A percentile compares a stretch with the other conserved stretches of the same genome.
These are phyloP conservation scores for Oryza meridionalis DNA, from an alignment of 176 grass and related monocot species.

Conservation along the genomic window DNA sequence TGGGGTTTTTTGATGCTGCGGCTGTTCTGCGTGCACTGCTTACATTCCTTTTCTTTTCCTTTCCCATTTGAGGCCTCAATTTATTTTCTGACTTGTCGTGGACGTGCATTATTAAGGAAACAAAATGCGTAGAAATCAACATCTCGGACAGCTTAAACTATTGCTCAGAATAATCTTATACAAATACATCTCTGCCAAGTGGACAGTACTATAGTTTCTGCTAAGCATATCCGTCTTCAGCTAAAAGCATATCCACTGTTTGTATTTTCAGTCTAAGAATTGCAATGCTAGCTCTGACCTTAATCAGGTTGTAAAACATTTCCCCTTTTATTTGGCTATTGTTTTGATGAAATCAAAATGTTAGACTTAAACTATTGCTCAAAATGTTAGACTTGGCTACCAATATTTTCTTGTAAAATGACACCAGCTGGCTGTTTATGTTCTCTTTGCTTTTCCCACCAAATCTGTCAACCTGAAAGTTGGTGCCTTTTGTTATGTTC, in stretches of 20 bases:
- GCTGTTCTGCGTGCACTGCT: background rate
- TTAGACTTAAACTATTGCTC: background rate
- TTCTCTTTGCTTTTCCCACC: background rate
- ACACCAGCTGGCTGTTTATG: background rate
- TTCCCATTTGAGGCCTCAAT: background rate
- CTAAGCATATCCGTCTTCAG: background rate
- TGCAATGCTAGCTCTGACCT: background rate
- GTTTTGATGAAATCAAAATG: conserved; percentile 5
- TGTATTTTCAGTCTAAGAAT: background rate
- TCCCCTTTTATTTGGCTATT: background rate
- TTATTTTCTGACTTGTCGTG: background rate
- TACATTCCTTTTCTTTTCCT: background rate
- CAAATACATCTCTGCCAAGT: conserved; percentile 1
- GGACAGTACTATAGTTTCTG: background rate
- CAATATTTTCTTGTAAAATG: background rate
- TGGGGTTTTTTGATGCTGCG: background rate
- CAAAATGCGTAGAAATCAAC: background rate
- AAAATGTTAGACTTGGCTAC: background rate
- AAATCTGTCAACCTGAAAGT: background rate
- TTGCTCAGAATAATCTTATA: background rate
- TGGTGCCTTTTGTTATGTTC: background rate
- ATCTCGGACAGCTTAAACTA: background rate
- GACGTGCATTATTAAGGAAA: background rate
- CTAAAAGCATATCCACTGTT: background rate
- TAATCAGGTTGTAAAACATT: background rate